Evolutionary conservation across 2,329 filamentous ascomycete genomes (phyloP), one percentile per base, ranked within the genome.

Genomic region (Alternaria brassicae): DNA sequence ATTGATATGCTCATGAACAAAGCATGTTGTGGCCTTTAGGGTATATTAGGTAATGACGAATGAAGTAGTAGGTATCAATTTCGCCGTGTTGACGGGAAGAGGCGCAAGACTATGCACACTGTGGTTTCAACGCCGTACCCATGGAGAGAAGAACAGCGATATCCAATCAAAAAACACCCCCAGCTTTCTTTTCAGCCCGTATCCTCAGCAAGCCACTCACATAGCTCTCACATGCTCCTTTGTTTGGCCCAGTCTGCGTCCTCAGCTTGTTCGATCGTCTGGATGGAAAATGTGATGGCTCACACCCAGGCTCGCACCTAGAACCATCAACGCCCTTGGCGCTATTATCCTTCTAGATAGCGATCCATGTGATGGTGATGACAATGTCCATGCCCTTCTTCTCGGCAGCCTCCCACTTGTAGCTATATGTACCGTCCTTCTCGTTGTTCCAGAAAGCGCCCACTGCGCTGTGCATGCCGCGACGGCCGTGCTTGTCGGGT

Each of bases 401-500:
- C 70, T 83, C 81, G 0, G 78, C 82, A 13, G 80, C 81, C 70
- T 93, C 90, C 77, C 89, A 94, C 83, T 95, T 95, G 83, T 90
- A 93, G 70, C 88, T 92, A 90, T 90, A 95, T 86, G 93, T 93
- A 69, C 91, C 91, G 74, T 95, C 91, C 79, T 90, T 92, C 82
- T 93, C 91, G 81, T 93, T 91, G 79, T 95, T 92, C 91, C 91
- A 95, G 84, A 90, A 95, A 32, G 91, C 92, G 48, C 91, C 91
- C 42, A 90, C 91, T 21, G 91, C 91, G 77, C 88, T 91, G 82
- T 95, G 91, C 91, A 95, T 95, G 66, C 95, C 95, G 66, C 94
- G 88, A 67, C 93, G 88, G 56, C 93, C 94, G 56, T 91, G 90
- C 75, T 89, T 89, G 62, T 85, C 84, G 23, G 77, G 75, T 77